A percentile compares a stretch with the other conserved stretches of the same genome.
These are phyloP conservation scores for Pseudoneurospora amorphoporcata DNA, from an alignment of 495 filamentous ascomycete genomes.

Conservation along the genomic window DNA sequence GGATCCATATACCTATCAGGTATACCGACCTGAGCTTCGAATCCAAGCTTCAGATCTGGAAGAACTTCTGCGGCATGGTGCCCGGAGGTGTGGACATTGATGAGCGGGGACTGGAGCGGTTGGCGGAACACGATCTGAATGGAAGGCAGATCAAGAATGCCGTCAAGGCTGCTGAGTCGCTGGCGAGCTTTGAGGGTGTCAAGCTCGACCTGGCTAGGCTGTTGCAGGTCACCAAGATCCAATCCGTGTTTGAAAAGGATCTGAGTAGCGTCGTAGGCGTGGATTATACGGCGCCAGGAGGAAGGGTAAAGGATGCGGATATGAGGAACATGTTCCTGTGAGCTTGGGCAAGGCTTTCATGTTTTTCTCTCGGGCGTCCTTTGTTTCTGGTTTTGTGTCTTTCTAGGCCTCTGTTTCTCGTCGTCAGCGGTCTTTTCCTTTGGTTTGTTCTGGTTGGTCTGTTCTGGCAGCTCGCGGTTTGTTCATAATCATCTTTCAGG, in stretches of 20 bases:
- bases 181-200: slow-evolving; percentile 22
- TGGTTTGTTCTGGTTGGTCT: neutral
- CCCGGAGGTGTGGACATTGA: slow-evolving; percentile 30
- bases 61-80: slow-evolving; percentile 29
- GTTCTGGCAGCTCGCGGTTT: neutral
- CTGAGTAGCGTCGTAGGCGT: slow-evolving; percentile 18
- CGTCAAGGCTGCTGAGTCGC: slow-evolving; percentile 41
- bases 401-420: neutral
- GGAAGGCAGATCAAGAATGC: slow-evolving; percentile 56
- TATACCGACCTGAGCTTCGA: slow-evolving; percentile 26
- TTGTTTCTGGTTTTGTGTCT: neutral
- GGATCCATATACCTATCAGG: slow-evolving; percentile 34
- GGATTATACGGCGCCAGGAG: slow-evolving; percentile 25
- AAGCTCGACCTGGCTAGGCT: slow-evolving; percentile 21
- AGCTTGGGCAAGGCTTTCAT: neutral
- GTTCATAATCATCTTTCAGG: neutral
- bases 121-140: slow-evolving; percentile 43
- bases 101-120: slow-evolving; percentile 28
- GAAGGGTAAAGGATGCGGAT: slow-evolving; percentile 14
- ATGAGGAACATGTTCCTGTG: slow-evolving; percentile 24
- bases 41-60: slow-evolving; percentile 33
- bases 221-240: slow-evolving; percentile 22
- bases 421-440: neutral
- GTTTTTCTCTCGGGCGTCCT: neutral
- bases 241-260: slow-evolving; percentile 25